These are phyloP conservation scores for Cryptosporidium baileyi DNA, from an alignment of 169 alveolate genomes.

Conservation along the genomic window DNA sequence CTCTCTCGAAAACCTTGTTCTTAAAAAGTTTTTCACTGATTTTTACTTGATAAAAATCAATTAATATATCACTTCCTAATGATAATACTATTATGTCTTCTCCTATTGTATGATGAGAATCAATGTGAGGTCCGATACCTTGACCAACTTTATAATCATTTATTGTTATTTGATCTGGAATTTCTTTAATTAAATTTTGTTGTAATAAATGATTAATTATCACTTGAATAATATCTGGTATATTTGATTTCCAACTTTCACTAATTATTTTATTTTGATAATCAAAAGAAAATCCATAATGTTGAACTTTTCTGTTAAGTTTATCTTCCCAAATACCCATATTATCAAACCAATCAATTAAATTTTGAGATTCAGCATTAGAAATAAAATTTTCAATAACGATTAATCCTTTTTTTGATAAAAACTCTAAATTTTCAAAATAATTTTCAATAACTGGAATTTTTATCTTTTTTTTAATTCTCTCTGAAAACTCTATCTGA, in stretches of 20 bases:
- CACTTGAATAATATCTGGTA: not conserved
- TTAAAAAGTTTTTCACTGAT: too few species aligned
- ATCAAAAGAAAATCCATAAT: slow-evolving; percentile 49
- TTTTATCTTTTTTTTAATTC: not conserved
- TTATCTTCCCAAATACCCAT: slow-evolving; percentile 19
- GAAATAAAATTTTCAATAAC: not conserved
- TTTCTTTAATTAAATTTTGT: not conserved
- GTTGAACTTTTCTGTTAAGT: slow-evolving; percentile 35
- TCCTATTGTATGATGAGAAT: slow-evolving; percentile 59
- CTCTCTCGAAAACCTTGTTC: not conserved
- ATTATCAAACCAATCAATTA: slow-evolving; percentile 34
- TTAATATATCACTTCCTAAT: slow-evolving; percentile 31
- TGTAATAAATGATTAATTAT: not conserved
- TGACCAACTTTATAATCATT: slow-evolving; percentile 49
- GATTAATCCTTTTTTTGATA: not conserved
- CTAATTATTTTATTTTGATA: slow-evolving; percentile 30
- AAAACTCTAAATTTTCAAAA: not conserved
- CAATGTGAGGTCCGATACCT: slow-evolving; percentile 60
- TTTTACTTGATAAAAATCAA: slow-evolving; percentile 20
- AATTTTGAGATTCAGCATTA: not conserved
- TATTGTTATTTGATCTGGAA: slow-evolving; percentile 49
- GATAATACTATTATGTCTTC: slow-evolving; percentile 18
- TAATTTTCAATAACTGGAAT: not conserved
- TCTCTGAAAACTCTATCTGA: not conserved
- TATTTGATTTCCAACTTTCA: slow-evolving; percentile 25